Evolutionary conservation across 2,329 filamentous ascomycete genomes (phyloP), one percentile per base, ranked within the genome.

Genomic region (Aspergillus carbonarius): DNA sequence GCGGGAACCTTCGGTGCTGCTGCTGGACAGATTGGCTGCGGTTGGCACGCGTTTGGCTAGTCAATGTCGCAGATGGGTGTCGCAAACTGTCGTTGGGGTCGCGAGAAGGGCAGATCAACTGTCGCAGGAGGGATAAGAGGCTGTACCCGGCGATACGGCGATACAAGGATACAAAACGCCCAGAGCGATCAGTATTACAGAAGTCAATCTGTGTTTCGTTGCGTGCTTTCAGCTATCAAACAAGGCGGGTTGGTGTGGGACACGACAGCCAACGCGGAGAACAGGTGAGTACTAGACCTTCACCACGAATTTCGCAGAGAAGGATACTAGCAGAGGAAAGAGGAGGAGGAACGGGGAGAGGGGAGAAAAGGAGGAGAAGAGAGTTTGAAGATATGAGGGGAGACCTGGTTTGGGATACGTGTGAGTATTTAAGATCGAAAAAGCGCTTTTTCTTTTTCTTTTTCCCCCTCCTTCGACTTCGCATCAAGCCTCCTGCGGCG

Each of bases 161-260:
- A 63, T 60, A 62, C 60, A 61, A 62, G 58, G 54, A 59, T 63
- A 63, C 56, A 42, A 49, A 54, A 58, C 52, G 40, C 46, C 50
- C 48, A 44, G 55, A 44, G 55, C 55, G 51, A 60, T 58, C 54
- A 58, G 52, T 54, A 39, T 50, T 63, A 61, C 58, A 63, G 60
- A 63, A 63, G 17, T 59, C 55, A 63, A 61, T 63, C 60, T 56
- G 55, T 54, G 42, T 62, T 59, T 58, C 53, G 42, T 55, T 58
- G 59, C 48, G 54, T 60, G 59, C 37, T 52, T 60, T 47, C 48
- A 59, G 59, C 60, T 63, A 63, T 62, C 57, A 60, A 63, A 57
- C 60, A 55, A 56, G 51, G 34, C 47, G 48, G 53, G 18, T 52
- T 54, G 40, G 30, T 57, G 57, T 54, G 47, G 18, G 20, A 55